Conservation (phyloP, 2,329 filamentous ascomycete genomes). For the Pseudopithomyces maydicus region DNA sequence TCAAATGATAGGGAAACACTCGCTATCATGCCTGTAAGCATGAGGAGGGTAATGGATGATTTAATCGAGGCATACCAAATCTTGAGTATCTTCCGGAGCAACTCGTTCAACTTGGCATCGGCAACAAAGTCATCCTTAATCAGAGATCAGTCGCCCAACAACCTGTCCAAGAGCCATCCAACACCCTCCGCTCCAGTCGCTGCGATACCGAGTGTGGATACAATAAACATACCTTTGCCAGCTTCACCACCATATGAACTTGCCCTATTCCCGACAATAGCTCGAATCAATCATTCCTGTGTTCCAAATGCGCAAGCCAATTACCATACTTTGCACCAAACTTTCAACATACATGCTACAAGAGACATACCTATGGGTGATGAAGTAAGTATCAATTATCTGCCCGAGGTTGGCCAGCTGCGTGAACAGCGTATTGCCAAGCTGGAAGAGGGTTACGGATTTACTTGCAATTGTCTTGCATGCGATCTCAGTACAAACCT, state of each 20-base stretch:
- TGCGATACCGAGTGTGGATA: background rate
- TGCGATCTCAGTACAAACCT: background rate
- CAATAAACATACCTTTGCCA: background rate
- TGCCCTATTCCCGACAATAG: conserved; percentile 1
- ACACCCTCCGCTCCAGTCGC: too few relatives aligned
- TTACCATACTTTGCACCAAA: background rate
- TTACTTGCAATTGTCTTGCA: conserved; percentile 2
- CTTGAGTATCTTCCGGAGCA: conserved; percentile 5
- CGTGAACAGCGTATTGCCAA: background rate
- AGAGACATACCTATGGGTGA: background rate
- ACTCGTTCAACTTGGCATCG: conserved; percentile 1
- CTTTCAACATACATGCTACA: background rate
- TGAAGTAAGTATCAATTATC: conserved; percentile 5
- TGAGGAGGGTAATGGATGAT: background rate
- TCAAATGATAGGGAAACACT: background rate
- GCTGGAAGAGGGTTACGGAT: conserved; percentile 3
- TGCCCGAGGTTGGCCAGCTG: conserved; percentile 2
- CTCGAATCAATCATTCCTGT: conserved; percentile 4
- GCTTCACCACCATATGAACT: background rate
- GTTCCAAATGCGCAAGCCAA: conserved; percentile 1
- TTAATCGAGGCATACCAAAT: background rate
- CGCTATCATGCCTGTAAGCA: background rate
- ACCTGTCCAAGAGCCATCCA: too few relatives aligned
- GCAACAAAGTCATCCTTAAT: background rate
- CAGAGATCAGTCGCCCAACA: background rate